These are phyloP conservation scores for Ceratocystis albifundus DNA, from an alignment of 2,329 filamentous ascomycete genomes.

Conservation along the genomic window DNA sequence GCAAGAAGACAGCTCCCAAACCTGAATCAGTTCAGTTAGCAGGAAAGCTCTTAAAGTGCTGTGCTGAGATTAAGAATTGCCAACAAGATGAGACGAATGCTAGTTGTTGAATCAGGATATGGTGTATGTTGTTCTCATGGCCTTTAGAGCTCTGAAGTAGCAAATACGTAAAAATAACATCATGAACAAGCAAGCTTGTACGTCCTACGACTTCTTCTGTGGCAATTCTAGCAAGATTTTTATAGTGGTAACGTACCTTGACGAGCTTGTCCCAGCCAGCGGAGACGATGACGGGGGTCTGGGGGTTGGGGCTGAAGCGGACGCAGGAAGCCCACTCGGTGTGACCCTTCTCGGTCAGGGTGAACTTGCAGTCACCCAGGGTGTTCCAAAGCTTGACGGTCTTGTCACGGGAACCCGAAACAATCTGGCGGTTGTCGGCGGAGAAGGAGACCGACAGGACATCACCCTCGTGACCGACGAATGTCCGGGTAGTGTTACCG, in stretches of 20 bases:
- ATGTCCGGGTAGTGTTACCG: slow-evolving; percentile 92
- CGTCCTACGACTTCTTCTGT: not conserved
- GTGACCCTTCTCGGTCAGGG: slow-evolving; percentile 99
- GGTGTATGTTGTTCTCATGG: slow-evolving; percentile 98
- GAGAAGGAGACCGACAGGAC: slow-evolving; percentile 99
- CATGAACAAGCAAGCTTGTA: slow-evolving; percentile 46
- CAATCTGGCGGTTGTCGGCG: slow-evolving; percentile 99
- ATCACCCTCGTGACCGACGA: slow-evolving; percentile 98
- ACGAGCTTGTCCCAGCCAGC: slow-evolving; percentile 99
- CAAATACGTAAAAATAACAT: slow-evolving; percentile 97
- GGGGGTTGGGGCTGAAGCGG: slow-evolving; percentile 98
- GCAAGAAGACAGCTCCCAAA: slow-evolving; percentile 99
- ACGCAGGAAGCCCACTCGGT: slow-evolving; percentile 99
- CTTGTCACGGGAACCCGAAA: slow-evolving; percentile 94
- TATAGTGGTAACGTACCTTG: slow-evolving; percentile 61
- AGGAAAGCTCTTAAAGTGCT: not conserved
- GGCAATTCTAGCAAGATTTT: slow-evolving; percentile 10
- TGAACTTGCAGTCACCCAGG: slow-evolving; percentile 99
- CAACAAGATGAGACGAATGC: slow-evolving; percentile 9
- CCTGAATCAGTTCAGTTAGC: slow-evolving; percentile 42
- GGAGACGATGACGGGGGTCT: slow-evolving; percentile 99
- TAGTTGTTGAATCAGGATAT: slow-evolving; percentile 55
- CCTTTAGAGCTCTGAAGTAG: slow-evolving; percentile 96
- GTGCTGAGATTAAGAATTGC: not conserved
- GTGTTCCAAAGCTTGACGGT: slow-evolving; percentile 99